Percentiles rank a stretch among this genome's conserved stretches.
Evolutionary conservation across 23 red algal genomes (phyloP).

Genomic region (Gracilaria gracilis): DNA sequence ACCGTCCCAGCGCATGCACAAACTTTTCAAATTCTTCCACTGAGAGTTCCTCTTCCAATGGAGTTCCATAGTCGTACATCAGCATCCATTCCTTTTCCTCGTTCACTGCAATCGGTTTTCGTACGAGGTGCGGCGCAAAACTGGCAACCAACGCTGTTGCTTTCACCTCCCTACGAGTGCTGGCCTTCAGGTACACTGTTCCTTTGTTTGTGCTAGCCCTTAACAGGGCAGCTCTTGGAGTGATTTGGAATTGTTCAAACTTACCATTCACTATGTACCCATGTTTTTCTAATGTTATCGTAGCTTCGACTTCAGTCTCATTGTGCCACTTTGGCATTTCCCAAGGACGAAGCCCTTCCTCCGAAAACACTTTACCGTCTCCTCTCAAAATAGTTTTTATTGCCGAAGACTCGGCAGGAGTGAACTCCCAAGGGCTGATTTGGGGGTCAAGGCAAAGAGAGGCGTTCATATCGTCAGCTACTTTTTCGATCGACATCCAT

Average conservation of each 20-base stretch:
- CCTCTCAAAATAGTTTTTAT: background rate
- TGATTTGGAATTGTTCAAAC: constrained; percentile 13
- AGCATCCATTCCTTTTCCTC: constrained; percentile 48
- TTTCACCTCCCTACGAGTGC: constrained; percentile 1
- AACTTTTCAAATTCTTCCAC: background rate
- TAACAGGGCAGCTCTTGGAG: constrained; percentile 8
- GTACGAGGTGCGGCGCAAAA: constrained; percentile 26
- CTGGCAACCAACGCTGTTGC: background rate
- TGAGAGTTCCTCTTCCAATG: no score
- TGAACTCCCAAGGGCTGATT: no score
- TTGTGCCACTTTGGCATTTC: background rate
- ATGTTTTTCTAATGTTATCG: background rate
- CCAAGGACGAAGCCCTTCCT: background rate
- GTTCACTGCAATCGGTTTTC: constrained; percentile 22
- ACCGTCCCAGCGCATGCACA: no score
- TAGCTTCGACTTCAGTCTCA: background rate
- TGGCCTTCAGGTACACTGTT: constrained; percentile 38
- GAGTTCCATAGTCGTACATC: constrained; percentile 45
- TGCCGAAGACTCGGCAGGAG: no score
- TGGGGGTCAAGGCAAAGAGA: no score
- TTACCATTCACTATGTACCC: constrained; percentile 16
- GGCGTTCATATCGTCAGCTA: background rate
- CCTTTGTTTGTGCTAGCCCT: constrained; percentile 24
- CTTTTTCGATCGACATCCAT: background rate
- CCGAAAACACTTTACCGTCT: background rate